Evolutionary conservation across 2,329 filamentous ascomycete genomes (phyloP), one percentile per base, ranked within the genome.

Genomic region (Lecanicillium sp.): DNA sequence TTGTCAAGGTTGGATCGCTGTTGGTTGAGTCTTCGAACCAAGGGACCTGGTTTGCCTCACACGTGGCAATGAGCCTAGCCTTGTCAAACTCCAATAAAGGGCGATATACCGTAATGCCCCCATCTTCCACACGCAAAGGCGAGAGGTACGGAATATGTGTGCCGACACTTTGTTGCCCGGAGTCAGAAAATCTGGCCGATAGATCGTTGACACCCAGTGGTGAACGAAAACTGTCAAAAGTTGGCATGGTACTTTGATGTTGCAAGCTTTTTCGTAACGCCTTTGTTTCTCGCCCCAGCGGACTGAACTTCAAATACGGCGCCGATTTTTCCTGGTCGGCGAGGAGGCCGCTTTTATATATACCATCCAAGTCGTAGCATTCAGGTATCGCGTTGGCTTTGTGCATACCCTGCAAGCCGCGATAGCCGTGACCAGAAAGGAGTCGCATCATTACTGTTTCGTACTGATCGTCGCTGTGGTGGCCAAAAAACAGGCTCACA

Each of bases 21-120:
- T 98, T 98, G 2, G 90, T 96, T 35, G 73, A 69, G 62, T 98
- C 93, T 61, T 93, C 87, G 53, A 89, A 87, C 86, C 88, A 97
- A 1, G 70, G 67, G 9, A 94, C 68, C 0, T 72, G 66, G 54
- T 83, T 76, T n/a, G 76, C 71, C 52, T 83, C 64, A 59, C 91
- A 96, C 0, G 87, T 90, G 2, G 81, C 79, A 36, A 84, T 74
- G n/a, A 96, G 72, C 29, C 83, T 72, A 43, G 79, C 73, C 67
- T 97, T 94, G 51, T 75, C 69, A 59, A 90, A 89, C 8, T 63
- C 62, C 7, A 94, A 68, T 40, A 93, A 66, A 3, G 88, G 88
- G 7, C 88, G 78, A 56, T 84, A 77, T 15, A 90, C 65, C 48
- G 67, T 72, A 20, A 91, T 65, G 2, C 87, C 86, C 2, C 84